A percentile compares a stretch with the other conserved stretches of the same genome.
phyloP scores from a whole-genome alignment of 176 grass and related monocot genomes.

The Echinochloa phyllopogon region DNA sequence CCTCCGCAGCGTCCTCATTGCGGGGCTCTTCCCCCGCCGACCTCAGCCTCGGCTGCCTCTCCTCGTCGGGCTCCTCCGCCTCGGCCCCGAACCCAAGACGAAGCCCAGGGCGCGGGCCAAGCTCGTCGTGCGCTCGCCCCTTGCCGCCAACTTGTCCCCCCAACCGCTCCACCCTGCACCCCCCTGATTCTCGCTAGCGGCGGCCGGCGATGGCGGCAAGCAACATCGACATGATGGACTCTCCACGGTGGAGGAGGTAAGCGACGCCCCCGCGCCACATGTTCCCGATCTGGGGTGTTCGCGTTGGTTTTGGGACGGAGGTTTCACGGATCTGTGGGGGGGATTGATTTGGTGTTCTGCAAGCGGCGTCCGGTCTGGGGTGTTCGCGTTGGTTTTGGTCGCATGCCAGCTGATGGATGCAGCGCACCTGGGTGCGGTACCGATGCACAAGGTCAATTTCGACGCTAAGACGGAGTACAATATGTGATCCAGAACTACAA shows the following conservation, averaged over 20 bases:
- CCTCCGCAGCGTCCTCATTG: too few relatives aligned
- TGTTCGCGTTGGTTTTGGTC: too few relatives aligned
- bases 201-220: constrained; percentile 63
- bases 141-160: not conserved
- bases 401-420: constrained; percentile 94
- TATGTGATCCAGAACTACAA: constrained; percentile 98
- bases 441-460: constrained; percentile 99
- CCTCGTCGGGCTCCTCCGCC: too few relatives aligned
- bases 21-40: too few relatives aligned
- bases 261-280: not conserved
- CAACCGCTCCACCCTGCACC: not conserved
- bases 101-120: too few relatives aligned
- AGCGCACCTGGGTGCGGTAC: constrained; percentile 81
- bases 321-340: not conserved
- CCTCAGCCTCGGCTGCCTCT: too few relatives aligned
- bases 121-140: too few relatives aligned
- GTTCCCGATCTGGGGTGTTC: not conserved
- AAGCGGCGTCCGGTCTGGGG: constrained; percentile 94
- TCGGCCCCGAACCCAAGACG: too few relatives aligned
- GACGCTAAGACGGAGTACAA: constrained; percentile 97
- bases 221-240: constrained; percentile 98
- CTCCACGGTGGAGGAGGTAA: constrained; percentile 97
- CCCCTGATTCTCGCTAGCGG: constrained; percentile 3
- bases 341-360: not conserved
- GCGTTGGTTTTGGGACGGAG: not conserved